These are phyloP conservation scores for Pythium rishiriense DNA, from an alignment of 352 stramenopile genomes.

Conservation along the genomic window DNA sequence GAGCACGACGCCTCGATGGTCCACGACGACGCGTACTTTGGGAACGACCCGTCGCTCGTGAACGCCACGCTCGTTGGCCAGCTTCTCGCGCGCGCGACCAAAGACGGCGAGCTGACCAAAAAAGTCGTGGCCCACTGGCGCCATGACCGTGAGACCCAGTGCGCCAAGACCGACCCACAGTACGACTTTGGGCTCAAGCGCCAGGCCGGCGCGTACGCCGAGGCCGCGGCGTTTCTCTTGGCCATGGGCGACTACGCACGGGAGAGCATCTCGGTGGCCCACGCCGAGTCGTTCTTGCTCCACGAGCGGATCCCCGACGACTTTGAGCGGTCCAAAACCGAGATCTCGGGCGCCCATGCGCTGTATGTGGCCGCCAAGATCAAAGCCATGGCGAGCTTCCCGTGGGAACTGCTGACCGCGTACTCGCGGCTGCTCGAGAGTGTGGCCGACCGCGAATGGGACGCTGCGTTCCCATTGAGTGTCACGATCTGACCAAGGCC, in stretches of 20 bases:
- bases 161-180: constrained; percentile 36
- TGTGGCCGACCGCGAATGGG: background rate
- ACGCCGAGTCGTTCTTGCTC: constrained; percentile 44
- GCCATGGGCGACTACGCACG: constrained; percentile 43
- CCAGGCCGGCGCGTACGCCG: constrained; percentile 39
- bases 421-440: background rate
- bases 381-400: constrained; percentile 31
- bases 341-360: constrained; percentile 34
- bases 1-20: constrained; percentile 78
- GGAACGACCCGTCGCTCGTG: constrained; percentile 40
- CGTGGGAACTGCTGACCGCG: constrained; percentile 1
- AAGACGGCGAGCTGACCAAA: constrained; percentile 32
- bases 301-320: constrained; percentile 49
- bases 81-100: constrained; percentile 34
- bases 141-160: constrained; percentile 42
- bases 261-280: constrained; percentile 38
- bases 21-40: constrained; percentile 48
- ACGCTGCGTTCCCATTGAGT: background rate
- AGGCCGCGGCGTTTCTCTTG: constrained; percentile 49
- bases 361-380: constrained; percentile 45
- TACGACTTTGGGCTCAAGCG: constrained; percentile 46
- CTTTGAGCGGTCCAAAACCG: constrained; percentile 35
- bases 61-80: constrained; percentile 43
- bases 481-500: background rate
- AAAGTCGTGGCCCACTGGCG: constrained; percentile 41